Percentiles rank a stretch among this genome's conserved stretches.
These are phyloP conservation scores for Pterocarpus macrocarpus DNA, from an alignment of 306 rosid genomes.

Conservation along the genomic window DNA sequence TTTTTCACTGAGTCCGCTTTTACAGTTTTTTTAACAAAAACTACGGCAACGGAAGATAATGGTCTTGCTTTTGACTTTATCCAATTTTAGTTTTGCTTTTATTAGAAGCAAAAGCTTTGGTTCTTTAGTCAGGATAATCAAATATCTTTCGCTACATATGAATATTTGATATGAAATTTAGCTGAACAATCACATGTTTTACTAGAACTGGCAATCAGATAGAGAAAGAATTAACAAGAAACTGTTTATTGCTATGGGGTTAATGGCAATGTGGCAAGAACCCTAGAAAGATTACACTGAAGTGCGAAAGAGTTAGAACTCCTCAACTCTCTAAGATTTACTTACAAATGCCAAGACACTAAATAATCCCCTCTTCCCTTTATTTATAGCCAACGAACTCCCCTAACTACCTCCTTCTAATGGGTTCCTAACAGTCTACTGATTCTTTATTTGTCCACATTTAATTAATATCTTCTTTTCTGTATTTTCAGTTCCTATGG, in stretches of 20 bases:
- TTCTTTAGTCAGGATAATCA: not conserved
- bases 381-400: no score
- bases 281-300: no score
- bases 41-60: not conserved
- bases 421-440: no score
- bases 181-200: constrained; percentile 19
- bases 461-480: constrained; percentile 34
- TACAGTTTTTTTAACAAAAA: constrained; percentile 5
- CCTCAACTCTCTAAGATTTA: no score
- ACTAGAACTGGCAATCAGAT: no score
- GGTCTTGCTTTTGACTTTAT: not conserved
- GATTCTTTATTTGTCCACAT: constrained; percentile 35
- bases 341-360: no score
- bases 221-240: no score
- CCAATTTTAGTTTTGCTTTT: not conserved
- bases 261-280: no score
- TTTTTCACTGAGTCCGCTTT: not conserved
- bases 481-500: constrained; percentile 77
- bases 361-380: no score
- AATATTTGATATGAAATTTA: constrained; percentile 29
- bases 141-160: constrained; percentile 15
- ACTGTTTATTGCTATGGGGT: no score
- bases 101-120: not conserved
- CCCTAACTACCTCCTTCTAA: not conserved
- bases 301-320: no score